These are phyloP conservation scores for Gossypium laxum DNA, from an alignment of 441 rosid species.

Conservation along the genomic window DNA sequence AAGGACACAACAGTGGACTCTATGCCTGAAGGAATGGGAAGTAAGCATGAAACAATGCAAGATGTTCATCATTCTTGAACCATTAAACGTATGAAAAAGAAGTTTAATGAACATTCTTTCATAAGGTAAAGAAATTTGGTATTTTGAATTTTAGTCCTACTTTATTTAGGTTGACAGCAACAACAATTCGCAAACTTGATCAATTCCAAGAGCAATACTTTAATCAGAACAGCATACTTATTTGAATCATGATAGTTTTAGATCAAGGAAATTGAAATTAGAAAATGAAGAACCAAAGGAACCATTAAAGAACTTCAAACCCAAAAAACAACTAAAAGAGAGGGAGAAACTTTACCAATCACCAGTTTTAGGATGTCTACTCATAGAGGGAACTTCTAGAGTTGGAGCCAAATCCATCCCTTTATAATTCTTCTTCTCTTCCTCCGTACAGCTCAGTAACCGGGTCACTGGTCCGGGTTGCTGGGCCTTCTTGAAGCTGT, in stretches of 20 bases:
- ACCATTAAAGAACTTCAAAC: background rate
- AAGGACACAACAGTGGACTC: background rate
- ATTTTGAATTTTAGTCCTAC: background rate
- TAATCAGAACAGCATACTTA: background rate
- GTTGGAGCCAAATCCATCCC: constrained; percentile 94
- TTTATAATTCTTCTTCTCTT: constrained; percentile 61
- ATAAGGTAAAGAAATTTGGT: background rate
- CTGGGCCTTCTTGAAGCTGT: constrained; percentile 72
- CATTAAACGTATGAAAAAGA: background rate
- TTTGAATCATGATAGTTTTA: background rate
- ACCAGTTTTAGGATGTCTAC: constrained; percentile 80
- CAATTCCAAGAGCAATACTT: background rate
- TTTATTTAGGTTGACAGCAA: background rate
- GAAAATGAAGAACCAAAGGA: background rate
- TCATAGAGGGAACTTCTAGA: constrained; percentile 84
- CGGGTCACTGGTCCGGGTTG: constrained; percentile 93
- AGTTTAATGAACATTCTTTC: background rate
- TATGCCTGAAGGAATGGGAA: background rate
- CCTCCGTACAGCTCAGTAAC: constrained; percentile 79
- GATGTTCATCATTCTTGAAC: background rate
- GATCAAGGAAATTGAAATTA: background rate
- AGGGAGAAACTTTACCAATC: constrained; percentile 49
- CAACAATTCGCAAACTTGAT: background rate
- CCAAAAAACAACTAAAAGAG: background rate
- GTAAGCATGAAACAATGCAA: background rate